Conservation (phyloP, 768 basidiomycete genomes). For the Lactifluus piperatus region DNA sequence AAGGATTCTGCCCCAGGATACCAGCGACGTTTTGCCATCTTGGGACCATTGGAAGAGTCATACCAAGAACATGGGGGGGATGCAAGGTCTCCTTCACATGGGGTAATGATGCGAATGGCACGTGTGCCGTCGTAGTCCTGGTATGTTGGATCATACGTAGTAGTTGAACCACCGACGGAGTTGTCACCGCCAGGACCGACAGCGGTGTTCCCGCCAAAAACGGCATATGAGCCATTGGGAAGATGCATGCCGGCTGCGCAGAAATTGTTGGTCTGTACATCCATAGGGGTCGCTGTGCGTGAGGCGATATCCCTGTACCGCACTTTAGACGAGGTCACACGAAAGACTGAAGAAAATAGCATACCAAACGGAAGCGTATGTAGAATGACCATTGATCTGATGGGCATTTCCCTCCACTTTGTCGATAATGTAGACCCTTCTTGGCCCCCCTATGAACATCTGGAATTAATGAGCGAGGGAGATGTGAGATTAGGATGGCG, state of each 20-base stretch:
- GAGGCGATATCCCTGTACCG: slow-evolving; percentile 50
- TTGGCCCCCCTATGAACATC: slow-evolving; percentile 74
- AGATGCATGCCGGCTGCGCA: slow-evolving; percentile 78
- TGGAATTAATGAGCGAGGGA: slow-evolving; percentile 22
- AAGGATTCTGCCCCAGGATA: slow-evolving; percentile 68
- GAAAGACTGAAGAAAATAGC: background rate
- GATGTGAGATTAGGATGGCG: background rate
- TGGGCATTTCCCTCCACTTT: slow-evolving; percentile 75
- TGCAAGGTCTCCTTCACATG: slow-evolving; percentile 48
- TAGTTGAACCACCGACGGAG: slow-evolving; percentile 35
- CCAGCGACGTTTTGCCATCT: slow-evolving; percentile 67
- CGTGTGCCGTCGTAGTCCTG: slow-evolving; percentile 73
- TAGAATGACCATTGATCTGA: slow-evolving; percentile 57
- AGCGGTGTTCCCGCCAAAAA: slow-evolving; percentile 77
- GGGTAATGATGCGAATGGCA: slow-evolving; percentile 74
- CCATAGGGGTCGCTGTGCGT: slow-evolving; percentile 55
- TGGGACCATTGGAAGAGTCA: slow-evolving; percentile 50
- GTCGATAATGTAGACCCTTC: slow-evolving; percentile 84
- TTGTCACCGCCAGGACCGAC: slow-evolving; percentile 56
- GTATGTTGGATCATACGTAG: slow-evolving; percentile 55
- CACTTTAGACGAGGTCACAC: background rate
- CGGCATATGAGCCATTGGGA: slow-evolving; percentile 66
- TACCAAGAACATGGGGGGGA: slow-evolving; percentile 59
- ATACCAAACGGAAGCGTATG: slow-evolving; percentile 68
- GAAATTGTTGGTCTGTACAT: slow-evolving; percentile 67